Conservation (phyloP, 139 green algal genomes). For the Dunaliella primolecta region DNA sequence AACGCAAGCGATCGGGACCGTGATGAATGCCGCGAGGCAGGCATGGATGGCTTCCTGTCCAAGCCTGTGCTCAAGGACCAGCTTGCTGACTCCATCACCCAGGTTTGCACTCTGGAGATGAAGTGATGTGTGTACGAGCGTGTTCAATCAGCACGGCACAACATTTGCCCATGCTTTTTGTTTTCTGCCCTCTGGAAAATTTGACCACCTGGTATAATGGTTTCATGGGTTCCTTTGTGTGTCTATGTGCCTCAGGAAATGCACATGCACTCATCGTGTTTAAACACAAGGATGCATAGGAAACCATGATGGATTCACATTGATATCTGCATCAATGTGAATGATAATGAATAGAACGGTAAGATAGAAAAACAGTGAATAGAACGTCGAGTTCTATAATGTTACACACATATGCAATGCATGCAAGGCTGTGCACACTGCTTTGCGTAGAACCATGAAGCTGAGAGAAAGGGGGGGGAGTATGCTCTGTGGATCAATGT, state of each 20-base stretch:
- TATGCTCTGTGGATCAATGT: neutral
- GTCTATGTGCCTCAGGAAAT: neutral
- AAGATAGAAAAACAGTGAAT: neutral
- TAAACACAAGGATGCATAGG: neutral
- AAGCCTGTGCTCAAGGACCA: slow-evolving; percentile 79
- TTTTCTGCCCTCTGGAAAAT: neutral
- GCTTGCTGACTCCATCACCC: slow-evolving; percentile 51
- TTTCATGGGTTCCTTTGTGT: no score
- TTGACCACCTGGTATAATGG: no score
- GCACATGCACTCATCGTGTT: neutral
- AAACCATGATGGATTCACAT: no score
- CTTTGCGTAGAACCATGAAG: no score
- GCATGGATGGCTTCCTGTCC: slow-evolving; percentile 88
- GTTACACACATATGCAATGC: neutral
- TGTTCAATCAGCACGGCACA: neutral
- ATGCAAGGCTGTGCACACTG: no score
- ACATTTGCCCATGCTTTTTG: neutral
- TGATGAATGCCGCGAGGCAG: slow-evolving; percentile 70
- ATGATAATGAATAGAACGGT: no score
- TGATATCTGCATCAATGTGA: no score
- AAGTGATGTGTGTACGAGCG: slow-evolving; percentile 7
- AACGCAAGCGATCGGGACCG: slow-evolving; percentile 50
- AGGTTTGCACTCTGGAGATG: slow-evolving; percentile 16
- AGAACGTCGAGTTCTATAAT: neutral
- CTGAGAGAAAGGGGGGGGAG: no score